phyloP scores from a whole-genome alignment of 2,329 filamentous ascomycete species.

The Catunica adiposa region DNA sequence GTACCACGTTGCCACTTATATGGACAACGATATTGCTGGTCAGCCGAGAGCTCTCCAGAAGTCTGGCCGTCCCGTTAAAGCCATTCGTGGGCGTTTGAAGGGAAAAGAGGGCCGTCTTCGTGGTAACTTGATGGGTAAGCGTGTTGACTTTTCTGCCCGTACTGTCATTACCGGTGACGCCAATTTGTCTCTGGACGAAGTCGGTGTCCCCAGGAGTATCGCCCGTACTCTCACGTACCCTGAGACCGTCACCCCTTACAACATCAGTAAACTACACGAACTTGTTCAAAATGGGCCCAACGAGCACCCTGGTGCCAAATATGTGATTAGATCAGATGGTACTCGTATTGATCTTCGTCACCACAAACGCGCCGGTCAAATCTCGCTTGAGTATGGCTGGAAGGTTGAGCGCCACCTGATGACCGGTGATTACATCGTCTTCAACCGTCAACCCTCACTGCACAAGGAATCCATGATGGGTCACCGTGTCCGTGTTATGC shows the following conservation, averaged over 20 bases:
- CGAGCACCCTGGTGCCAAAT: conserved; percentile 88
- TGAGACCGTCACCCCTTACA: conserved; percentile 94
- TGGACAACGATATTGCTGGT: conserved; percentile 98
- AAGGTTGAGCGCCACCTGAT: conserved; percentile 96
- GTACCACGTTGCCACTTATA: conserved; percentile 96
- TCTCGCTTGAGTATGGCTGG: conserved; percentile 88
- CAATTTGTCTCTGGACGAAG: conserved; percentile 89
- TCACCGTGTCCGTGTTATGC: conserved; percentile 93
- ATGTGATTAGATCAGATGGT: conserved; percentile 85
- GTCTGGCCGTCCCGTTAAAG: conserved; percentile 89
- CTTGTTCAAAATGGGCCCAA: conserved; percentile 88
- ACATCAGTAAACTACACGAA: conserved; percentile 79
- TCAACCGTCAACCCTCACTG: conserved; percentile 96
- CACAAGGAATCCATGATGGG: conserved; percentile 99
- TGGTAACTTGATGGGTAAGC: conserved; percentile 98
- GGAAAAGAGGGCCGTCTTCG: conserved; percentile 96
- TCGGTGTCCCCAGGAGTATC: conserved; percentile 88
- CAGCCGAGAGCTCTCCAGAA: conserved; percentile 91
- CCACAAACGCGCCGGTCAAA: conserved; percentile 72
- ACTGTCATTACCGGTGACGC: conserved; percentile 99
- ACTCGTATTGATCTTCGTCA: conserved; percentile 89
- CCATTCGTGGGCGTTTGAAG: conserved; percentile 91
- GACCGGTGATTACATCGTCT: conserved; percentile 94
- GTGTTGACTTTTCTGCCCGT: conserved; percentile 97
- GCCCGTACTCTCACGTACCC: conserved; percentile 89